Evolutionary conservation across 208 protist genomes (phyloP), one percentile per base, ranked within the genome.

Genomic region (Trypanosoma cruzi): DNA sequence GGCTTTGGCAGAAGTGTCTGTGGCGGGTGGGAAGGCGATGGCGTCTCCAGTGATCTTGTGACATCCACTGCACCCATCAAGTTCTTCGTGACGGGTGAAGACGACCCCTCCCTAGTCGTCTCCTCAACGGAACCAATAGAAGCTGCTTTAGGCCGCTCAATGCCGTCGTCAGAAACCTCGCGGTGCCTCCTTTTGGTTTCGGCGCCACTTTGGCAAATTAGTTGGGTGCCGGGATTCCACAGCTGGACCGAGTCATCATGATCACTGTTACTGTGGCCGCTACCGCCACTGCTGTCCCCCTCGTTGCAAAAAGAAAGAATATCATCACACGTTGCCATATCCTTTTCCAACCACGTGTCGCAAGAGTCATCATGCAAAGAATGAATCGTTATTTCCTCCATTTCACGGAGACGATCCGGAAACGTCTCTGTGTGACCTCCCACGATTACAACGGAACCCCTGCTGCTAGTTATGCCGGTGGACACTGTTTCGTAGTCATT

Each of bases 141-240:
- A 42, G 50, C 34, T 0, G 36, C 24, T 34, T 24, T 20, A 58
- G 34, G 31, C 37, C 11, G 36, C 34, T 42, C 62, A 57, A 16
- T 58, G 4, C 54, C 49, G 20, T 29, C 36, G 2, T 68, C 36
- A 61, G 34, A 61, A 24, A 53, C 52, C 10, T 61, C 29, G 18
- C 31, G n/a, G 22, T 49, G 34, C 24, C 20, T 14, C 4, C 26
- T 40, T 40, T 4, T 64, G 24, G n/a, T 24, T 34, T 54, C 34
- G 31, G 10, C 6, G 28, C 29, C n/a, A 7, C 11, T 20, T 28
- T 22, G 8, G 14, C 37, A 4, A 31, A 65, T 7, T 13, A 79
- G 50, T 49, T 80, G 80, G 7, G 75, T 81, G 22, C 75, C 70
- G n/a, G 80, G 80, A 60, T 75, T 73, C 80, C 80, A 85, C 49